Base-by-base conservation (phyloP, 805 yeast species). In the Lachancea sp. region DNA sequence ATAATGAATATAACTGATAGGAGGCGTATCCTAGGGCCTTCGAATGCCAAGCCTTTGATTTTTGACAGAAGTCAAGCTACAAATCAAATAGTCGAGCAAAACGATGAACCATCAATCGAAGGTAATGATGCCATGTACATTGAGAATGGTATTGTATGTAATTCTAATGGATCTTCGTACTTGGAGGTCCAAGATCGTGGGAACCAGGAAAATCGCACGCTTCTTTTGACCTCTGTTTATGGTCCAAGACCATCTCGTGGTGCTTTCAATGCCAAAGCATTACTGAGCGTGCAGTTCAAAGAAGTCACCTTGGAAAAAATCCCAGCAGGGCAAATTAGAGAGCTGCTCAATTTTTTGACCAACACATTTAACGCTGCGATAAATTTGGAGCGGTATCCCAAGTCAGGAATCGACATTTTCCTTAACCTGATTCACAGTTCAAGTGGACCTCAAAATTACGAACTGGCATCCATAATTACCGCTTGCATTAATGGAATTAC, bases 191-290 rank as follows among this genome's bases (percentile, higher is more conserved):
- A 75, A 19, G 40, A 45, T n/a, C 40, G 30, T 19, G 37, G 31
- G n/a, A 33, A 35, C 15, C 28, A 28, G 15, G 24, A 23, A 29
- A 73, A 67, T 26, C 55, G 52, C 26, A 43, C 52, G 2, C 52
- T 78, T 34, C 61, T 87, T 5, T 75, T 80, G 40, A 81, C 82
- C 1, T 72, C 87, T 3, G 79, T 90, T 0, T 84, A 79, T 61
- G 97, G 97, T 0, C 97, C 97, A 3, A 71, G 88, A 49, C 96
- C 97, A 6, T 78, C 76, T 45, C 69, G 84, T 45, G 86, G 87
- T 2, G 74, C 85, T 3, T 85, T 81, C 57, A 69, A 75, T 28
- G 78, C 81, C 17, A 67, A 75, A 37, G 89, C 89, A 2, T 69
- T 77, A 4, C 63, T 85, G 30, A 72, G 79, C 20, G 87, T 84